Evolutionary conservation across 2,329 filamentous ascomycete genomes (phyloP).

Genomic region (Colletotrichum spinosum): DNA sequence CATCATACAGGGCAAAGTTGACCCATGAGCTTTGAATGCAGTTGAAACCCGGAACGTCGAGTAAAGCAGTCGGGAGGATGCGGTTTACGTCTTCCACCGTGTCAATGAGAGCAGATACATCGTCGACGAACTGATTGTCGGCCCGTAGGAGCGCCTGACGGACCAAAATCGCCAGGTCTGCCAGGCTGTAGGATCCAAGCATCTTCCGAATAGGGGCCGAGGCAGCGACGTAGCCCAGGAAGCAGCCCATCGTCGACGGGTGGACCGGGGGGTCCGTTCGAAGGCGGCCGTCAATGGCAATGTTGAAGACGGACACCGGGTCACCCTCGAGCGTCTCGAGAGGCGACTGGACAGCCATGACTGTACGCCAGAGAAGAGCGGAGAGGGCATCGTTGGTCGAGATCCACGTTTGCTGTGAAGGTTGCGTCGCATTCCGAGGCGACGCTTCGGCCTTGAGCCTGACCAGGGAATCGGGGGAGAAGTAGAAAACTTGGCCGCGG

Average conservation of each 20-base stretch:
- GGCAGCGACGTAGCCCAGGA: conserved; percentile 20
- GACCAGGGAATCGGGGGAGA: conserved; percentile 22
- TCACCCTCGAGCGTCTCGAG: conserved; percentile 25
- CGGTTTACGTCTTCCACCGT: conserved; percentile 20
- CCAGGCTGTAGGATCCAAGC: conserved; percentile 16
- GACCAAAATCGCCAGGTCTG: conserved; percentile 18
- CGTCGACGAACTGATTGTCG: conserved; percentile 9
- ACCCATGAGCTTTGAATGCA: conserved; percentile 21
- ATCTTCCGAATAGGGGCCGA: conserved; percentile 17
- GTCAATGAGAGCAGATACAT: conserved; percentile 4
- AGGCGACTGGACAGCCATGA: conserved; percentile 22
- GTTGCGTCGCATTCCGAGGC: conserved; percentile 14
- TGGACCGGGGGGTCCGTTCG: conserved; percentile 24
- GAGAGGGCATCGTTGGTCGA: conserved; percentile 26
- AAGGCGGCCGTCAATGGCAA: conserved; percentile 16
- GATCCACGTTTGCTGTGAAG: conserved; percentile 19
- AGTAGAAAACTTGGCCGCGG: conserved; percentile 21
- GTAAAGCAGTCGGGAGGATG: conserved; percentile 9
- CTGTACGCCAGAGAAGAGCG: conserved; percentile 27
- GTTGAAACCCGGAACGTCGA: conserved; percentile 13
- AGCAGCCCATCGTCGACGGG: conserved; percentile 20
- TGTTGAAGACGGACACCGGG: conserved; percentile 12
- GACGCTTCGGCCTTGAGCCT: conserved; percentile 23
- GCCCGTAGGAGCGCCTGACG: neutral
- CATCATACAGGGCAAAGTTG: conserved; percentile 18